These are phyloP conservation scores for Hanseniaspora valbyensis DNA, from an alignment of 805 yeast genomes.

Conservation along the genomic window DNA sequence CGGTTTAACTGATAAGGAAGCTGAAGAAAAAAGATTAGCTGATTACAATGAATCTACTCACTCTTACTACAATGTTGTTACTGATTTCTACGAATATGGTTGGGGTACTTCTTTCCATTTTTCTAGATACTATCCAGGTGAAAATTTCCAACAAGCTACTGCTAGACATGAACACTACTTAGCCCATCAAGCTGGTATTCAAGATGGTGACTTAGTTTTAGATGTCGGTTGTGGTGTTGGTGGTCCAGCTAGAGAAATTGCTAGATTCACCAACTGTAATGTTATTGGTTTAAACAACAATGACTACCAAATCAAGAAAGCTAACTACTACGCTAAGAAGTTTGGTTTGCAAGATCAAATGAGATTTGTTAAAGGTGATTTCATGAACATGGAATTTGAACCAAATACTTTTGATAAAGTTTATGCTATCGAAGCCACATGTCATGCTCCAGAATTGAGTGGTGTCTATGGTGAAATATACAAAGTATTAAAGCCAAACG, in stretches of 20 bases:
- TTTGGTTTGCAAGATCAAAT: constrained; percentile 60
- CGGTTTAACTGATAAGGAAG: constrained; percentile 64
- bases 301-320: constrained; percentile 92
- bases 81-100: constrained; percentile 97
- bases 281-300: constrained; percentile 90
- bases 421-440: constrained; percentile 97
- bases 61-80: constrained; percentile 91
- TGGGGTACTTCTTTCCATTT: constrained; percentile 99
- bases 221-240: constrained; percentile 99
- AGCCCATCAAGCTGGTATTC: constrained; percentile 74
- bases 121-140: constrained; percentile 86
- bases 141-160: constrained; percentile 83
- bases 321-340: constrained; percentile 63
- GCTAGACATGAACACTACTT: constrained; percentile 96
- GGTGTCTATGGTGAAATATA: constrained; percentile 92
- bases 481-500: constrained; percentile 95
- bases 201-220: constrained; percentile 71
- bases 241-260: constrained; percentile 96
- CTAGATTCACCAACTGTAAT: constrained; percentile 77
- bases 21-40: constrained; percentile 60
- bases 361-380: constrained; percentile 88
- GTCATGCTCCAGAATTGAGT: constrained; percentile 91
- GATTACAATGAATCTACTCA: constrained; percentile 88
- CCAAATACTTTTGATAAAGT: constrained; percentile 88
- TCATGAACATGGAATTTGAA: constrained; percentile 97